A percentile compares a stretch with the other conserved stretches of the same genome.
Evolutionary conservation across 2,329 filamentous ascomycete genomes (phyloP).

Genomic region (Epichloe aotearoae): DNA sequence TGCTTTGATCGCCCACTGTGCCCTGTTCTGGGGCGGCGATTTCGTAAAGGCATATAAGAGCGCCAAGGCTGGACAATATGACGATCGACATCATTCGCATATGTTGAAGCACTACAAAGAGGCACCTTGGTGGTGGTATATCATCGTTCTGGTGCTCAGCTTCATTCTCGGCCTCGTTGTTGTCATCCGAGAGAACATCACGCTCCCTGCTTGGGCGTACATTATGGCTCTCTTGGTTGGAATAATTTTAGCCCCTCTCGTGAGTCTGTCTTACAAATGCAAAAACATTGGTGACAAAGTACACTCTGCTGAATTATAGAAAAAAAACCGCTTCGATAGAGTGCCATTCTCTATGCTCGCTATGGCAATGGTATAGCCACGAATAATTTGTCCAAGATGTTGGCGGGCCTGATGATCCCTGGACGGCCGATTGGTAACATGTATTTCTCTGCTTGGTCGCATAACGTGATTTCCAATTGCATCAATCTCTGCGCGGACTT

Average conservation of each 20-base stretch:
- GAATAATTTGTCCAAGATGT: slow-evolving; percentile 40
- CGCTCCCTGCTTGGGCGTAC: slow-evolving; percentile 23
- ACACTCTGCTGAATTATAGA: neutral
- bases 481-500: slow-evolving; percentile 39
- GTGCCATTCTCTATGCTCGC: slow-evolving; percentile 35
- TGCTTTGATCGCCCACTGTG: slow-evolving; percentile 36
- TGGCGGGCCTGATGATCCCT: slow-evolving; percentile 37
- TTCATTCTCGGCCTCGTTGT: slow-evolving; percentile 23
- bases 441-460: slow-evolving; percentile 46
- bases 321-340: slow-evolving; percentile 23
- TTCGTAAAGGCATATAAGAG: slow-evolving; percentile 29
- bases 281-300: neutral
- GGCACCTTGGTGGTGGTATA: slow-evolving; percentile 23
- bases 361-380: slow-evolving; percentile 37
- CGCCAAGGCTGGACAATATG: slow-evolving; percentile 20
- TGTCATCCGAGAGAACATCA: slow-evolving; percentile 21
- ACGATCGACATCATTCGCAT: slow-evolving; percentile 37
- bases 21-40: slow-evolving; percentile 43
- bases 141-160: slow-evolving; percentile 15
- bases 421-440: slow-evolving; percentile 40
- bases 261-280: neutral
- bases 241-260: neutral
- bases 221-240: slow-evolving; percentile 20
- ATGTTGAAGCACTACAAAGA: slow-evolving; percentile 42
- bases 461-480: slow-evolving; percentile 38